A percentile compares a stretch with the other conserved stretches of the same genome.
phyloP scores from a whole-genome alignment of 164 flowering plant species.

The Nelumbo lutea region DNA sequence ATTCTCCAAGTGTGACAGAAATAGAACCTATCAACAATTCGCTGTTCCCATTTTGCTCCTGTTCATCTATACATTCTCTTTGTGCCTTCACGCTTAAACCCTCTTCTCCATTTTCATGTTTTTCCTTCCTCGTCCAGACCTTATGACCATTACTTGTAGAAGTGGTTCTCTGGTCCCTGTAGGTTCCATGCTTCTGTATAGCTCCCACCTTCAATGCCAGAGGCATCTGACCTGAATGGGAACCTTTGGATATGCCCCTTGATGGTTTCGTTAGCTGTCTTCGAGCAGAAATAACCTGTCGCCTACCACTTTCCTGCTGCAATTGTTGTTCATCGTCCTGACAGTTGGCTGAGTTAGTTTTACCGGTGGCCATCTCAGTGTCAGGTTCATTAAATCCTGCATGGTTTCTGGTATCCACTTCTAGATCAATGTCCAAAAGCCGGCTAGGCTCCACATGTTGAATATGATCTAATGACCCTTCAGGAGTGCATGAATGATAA shows the following conservation, averaged over 20 bases:
- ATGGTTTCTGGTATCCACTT: conserved; percentile 17
- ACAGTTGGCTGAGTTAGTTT: conserved; percentile 15
- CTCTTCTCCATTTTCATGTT: conserved; percentile 29
- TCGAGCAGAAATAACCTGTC: conserved; percentile 18
- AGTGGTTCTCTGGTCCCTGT: conserved; percentile 29
- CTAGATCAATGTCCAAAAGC: conserved; percentile 18
- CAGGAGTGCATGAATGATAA: conserved; percentile 19
- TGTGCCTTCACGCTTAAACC: conserved; percentile 16
- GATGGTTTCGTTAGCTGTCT: conserved; percentile 39
- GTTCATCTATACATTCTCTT: conserved; percentile 19
- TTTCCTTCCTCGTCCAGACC: conserved; percentile 66
- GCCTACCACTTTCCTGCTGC: conserved; percentile 24
- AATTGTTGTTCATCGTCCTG: conserved; percentile 24
- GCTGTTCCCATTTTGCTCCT: conserved; percentile 25
- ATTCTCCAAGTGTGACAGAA: conserved; percentile 42
- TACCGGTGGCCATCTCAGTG: conserved; percentile 12
- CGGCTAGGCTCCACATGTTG: conserved; percentile 21
- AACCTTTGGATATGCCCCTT: conserved; percentile 33
- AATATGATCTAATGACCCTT: conserved; percentile 12
- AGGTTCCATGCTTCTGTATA: conserved; percentile 33
- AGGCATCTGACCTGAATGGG: conserved; percentile 27
- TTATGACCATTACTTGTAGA: conserved; percentile 32
- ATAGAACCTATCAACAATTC: conserved; percentile 84
- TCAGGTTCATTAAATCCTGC: conserved; percentile 7
- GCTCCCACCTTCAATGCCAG: conserved; percentile 32